Percentiles rank a stretch among this genome's conserved stretches.
Conservation (phyloP, 192 early-diverging fungal species). For the Umbelopsis ramanniana region DNA sequence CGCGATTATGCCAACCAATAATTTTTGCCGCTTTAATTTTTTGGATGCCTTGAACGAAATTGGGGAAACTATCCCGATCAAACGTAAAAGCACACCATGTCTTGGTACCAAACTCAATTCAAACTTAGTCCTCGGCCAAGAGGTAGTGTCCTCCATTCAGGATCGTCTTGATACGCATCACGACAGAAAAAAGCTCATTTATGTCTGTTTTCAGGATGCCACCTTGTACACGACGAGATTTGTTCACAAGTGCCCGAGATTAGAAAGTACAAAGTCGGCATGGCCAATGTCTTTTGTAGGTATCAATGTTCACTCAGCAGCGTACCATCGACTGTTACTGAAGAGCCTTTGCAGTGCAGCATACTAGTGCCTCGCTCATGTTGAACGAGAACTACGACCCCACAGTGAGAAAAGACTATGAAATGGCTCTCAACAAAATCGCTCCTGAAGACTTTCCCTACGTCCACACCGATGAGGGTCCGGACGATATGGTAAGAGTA, state of each 20-base stretch:
- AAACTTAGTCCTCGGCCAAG: conserved; percentile 58
- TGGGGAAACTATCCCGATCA: neutral
- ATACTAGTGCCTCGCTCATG: conserved; percentile 88
- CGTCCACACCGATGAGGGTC: conserved; percentile 83
- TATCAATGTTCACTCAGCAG: neutral
- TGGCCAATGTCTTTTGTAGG: conserved; percentile 85
- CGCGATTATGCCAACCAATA: too few species aligned
- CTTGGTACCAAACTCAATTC: conserved; percentile 72
- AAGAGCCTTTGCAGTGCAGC: conserved; percentile 62
- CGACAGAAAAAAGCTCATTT: neutral
- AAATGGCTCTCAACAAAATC: conserved; percentile 82
- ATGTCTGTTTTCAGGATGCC: conserved; percentile 56
- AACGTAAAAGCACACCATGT: conserved; percentile 38
- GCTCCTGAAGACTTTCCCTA: conserved; percentile 82
- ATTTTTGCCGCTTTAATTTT: too few species aligned
- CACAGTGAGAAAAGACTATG: conserved; percentile 79
- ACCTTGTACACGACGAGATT: conserved; percentile 77
- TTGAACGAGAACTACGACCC: conserved; percentile 89
- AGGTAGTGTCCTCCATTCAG: conserved; percentile 4
- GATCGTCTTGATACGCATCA: neutral
- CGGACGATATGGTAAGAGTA: conserved; percentile 79
- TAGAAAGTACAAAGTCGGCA: conserved; percentile 67
- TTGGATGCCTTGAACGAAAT: too few species aligned
- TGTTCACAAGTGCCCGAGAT: conserved; percentile 66
- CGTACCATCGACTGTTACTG: neutral